phyloP scores from a whole-genome alignment of 116 monocot genomes.

The Iris pallida region DNA sequence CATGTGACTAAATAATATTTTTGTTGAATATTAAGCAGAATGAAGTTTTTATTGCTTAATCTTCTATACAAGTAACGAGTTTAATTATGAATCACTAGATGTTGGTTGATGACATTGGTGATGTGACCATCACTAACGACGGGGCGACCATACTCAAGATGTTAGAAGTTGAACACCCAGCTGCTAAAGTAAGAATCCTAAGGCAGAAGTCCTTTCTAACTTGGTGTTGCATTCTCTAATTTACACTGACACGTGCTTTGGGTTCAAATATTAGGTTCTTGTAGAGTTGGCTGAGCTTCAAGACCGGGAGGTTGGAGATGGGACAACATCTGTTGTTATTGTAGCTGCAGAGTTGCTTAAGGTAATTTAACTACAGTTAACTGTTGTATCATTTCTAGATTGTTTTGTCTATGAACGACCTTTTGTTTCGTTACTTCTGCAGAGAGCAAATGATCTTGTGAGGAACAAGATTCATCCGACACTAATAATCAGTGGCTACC shows the following conservation, averaged over 20 bases:
- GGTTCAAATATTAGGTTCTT: slow-evolving; percentile 56
- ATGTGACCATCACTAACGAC: slow-evolving; percentile 98
- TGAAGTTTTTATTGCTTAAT: too few species aligned
- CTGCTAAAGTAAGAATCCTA: slow-evolving; percentile 65
- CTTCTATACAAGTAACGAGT: too few species aligned
- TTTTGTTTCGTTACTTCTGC: slow-evolving; percentile 19
- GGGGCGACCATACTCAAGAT: slow-evolving; percentile 94
- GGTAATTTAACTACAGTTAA: slow-evolving; percentile 22
- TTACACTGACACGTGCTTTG: not conserved
- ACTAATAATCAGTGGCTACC: slow-evolving; percentile 86
- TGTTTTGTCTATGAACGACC: not conserved
- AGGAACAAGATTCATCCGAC: slow-evolving; percentile 98
- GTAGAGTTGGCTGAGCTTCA: slow-evolving; percentile 98
- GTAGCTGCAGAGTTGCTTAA: slow-evolving; percentile 93
- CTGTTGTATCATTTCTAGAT: not conserved
- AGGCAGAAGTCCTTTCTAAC: not conserved
- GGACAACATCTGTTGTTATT: slow-evolving; percentile 92
- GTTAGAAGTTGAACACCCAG: slow-evolving; percentile 97
- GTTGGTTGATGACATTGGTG: slow-evolving; percentile 98
- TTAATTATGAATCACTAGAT: slow-evolving; percentile 40
- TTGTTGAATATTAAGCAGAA: too few species aligned
- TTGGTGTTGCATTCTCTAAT: not conserved
- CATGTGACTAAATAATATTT: too few species aligned
- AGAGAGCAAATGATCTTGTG: slow-evolving; percentile 98
- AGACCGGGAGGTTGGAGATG: slow-evolving; percentile 95